phyloP scores from a whole-genome alignment of 805 yeast species.

The Spathaspora arborariae region DNA sequence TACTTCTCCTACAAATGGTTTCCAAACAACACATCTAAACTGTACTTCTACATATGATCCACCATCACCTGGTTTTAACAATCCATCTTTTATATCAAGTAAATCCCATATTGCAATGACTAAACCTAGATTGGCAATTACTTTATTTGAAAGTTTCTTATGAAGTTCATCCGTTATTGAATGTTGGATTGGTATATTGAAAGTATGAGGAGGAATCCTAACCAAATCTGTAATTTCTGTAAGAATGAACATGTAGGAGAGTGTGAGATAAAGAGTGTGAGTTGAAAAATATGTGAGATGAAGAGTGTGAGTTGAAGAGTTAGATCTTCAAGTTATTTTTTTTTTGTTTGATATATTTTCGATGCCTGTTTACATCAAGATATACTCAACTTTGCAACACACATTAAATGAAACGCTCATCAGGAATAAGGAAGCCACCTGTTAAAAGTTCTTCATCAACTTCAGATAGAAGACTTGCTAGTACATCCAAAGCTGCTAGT shows the following conservation, averaged over 20 bases:
- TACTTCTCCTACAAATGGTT: slow-evolving; percentile 93
- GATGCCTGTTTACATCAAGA: neutral
- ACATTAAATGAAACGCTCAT: neutral
- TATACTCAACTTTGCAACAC: neutral
- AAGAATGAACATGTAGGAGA: slow-evolving; percentile 68
- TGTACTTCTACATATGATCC: slow-evolving; percentile 72
- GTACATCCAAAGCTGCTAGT: slow-evolving; percentile 46
- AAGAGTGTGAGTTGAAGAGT: neutral
- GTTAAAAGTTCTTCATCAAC: slow-evolving; percentile 19
- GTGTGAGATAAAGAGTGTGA: neutral
- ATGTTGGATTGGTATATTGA: slow-evolving; percentile 65
- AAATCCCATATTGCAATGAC: slow-evolving; percentile 85
- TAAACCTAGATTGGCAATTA: slow-evolving; percentile 79
- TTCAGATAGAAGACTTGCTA: slow-evolving; percentile 55
- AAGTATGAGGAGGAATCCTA: slow-evolving; percentile 82
- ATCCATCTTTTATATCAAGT: slow-evolving; percentile 78
- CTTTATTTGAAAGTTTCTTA: slow-evolving; percentile 79
- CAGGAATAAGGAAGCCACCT: slow-evolving; percentile 16
- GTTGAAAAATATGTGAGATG: neutral
- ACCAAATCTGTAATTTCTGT: slow-evolving; percentile 79
- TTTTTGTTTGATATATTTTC: neutral
- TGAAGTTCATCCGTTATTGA: slow-evolving; percentile 80
- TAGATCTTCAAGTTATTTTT: neutral
- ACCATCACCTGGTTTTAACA: slow-evolving; percentile 92
- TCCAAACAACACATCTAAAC: slow-evolving; percentile 77